These are phyloP conservation scores for Rhodotorula sp. DNA, from an alignment of 1,284 basidiomycete genomes.

Conservation along the genomic window DNA sequence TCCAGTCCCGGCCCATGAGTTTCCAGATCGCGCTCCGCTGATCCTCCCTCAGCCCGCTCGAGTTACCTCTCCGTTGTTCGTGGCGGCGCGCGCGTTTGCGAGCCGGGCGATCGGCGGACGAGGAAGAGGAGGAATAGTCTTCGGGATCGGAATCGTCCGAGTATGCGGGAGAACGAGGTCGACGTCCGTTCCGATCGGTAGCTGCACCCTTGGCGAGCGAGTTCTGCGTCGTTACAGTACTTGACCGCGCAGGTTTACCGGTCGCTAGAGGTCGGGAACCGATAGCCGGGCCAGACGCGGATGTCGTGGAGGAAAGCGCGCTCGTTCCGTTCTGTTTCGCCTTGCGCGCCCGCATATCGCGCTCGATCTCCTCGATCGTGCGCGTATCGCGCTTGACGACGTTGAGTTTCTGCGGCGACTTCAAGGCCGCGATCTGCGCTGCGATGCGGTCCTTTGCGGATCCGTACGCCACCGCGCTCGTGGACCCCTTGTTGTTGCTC, in stretches of 20 bases:
- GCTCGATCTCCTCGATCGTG: slow-evolving; percentile 45
- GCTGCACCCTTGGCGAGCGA: no score
- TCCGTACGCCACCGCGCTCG: background rate
- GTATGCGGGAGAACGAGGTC: no score
- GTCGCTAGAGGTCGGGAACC: background rate
- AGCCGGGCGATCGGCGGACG: background rate
- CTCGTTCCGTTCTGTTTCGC: background rate
- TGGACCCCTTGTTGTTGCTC: background rate
- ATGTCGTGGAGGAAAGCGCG: background rate
- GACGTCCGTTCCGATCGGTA: no score
- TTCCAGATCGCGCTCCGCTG: slow-evolving; percentile 32
- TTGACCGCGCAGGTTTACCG: no score
- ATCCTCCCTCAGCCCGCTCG: slow-evolving; percentile 8
- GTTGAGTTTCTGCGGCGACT: slow-evolving; percentile 34
- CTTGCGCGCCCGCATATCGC: slow-evolving; percentile 36
- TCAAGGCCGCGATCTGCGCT: slow-evolving; percentile 3
- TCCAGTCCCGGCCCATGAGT: slow-evolving; percentile 28
- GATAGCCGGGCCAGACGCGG: background rate
- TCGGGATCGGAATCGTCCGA: background rate
- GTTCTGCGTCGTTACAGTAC: no score
- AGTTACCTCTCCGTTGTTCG: background rate
- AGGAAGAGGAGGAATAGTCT: background rate
- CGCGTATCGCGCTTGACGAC: slow-evolving; percentile 41
- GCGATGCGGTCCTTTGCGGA: slow-evolving; percentile 30
- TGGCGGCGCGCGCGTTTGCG: background rate